phyloP scores from a whole-genome alignment of 768 basidiomycete genomes.

The Cyathus striatus region DNA sequence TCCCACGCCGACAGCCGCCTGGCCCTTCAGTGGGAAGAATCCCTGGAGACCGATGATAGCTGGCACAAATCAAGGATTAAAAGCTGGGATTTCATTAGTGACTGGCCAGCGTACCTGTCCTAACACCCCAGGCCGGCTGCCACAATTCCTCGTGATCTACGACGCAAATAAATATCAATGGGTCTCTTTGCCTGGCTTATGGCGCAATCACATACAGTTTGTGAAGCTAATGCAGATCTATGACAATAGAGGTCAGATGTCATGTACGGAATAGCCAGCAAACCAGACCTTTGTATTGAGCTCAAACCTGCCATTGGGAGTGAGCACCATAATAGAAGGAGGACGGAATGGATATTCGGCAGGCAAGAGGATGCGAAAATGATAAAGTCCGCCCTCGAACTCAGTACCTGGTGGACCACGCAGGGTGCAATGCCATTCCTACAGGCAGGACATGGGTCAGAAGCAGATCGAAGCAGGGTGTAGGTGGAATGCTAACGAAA shows the following conservation, averaged over 20 bases:
- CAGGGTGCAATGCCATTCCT: constrained; percentile 98
- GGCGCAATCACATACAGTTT: constrained; percentile 52
- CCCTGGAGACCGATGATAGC: constrained; percentile 87
- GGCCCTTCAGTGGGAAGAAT: constrained; percentile 86
- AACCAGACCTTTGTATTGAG: constrained; percentile 90
- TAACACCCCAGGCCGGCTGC: constrained; percentile 98
- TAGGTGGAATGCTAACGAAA: constrained; percentile 81
- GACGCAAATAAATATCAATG: constrained; percentile 12
- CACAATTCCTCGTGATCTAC: constrained; percentile 92
- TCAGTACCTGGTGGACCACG: constrained; percentile 85
- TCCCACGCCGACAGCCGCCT: constrained; percentile 82
- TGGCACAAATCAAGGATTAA: constrained; percentile 17
- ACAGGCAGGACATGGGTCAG: constrained; percentile 2
- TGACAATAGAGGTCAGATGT: neutral
- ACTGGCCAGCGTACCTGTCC: constrained; percentile 59
- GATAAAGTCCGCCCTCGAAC: constrained; percentile 94
- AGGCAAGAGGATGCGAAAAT: constrained; percentile 85
- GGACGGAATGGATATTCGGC: constrained; percentile 96
- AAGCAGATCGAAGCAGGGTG: too few species aligned
- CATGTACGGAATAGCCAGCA: constrained; percentile 1
- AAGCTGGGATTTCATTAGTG: too few species aligned
- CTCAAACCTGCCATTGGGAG: constrained; percentile 96
- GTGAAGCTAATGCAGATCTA: constrained; percentile 94
- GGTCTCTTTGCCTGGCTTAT: constrained; percentile 2
- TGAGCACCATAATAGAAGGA: constrained; percentile 93